Conservation (phyloP, 1,284 basidiomycete species). For the Phlebopus sp. region DNA sequence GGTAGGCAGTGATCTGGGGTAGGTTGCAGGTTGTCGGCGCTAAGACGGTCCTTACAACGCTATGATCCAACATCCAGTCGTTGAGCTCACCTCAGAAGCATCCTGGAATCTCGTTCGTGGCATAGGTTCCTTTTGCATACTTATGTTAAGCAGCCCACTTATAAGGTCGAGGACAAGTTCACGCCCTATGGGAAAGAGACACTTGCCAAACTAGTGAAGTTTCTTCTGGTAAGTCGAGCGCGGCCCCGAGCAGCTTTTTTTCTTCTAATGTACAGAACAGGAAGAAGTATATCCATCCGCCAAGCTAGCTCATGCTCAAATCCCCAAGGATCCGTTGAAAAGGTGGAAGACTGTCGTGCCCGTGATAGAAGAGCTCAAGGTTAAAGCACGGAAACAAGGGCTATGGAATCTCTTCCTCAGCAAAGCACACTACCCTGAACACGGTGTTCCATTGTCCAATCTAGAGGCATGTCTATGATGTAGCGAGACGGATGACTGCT, state of each 20-base stretch:
- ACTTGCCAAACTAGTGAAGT: slow-evolving; percentile 79
- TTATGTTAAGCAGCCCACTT: slow-evolving; percentile 5
- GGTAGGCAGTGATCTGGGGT: slow-evolving; percentile 1
- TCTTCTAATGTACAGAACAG: slow-evolving; percentile 40
- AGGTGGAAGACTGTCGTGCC: slow-evolving; percentile 88
- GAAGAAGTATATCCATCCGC: slow-evolving; percentile 85
- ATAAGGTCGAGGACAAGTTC: slow-evolving; percentile 87
- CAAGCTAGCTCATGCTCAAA: slow-evolving; percentile 77
- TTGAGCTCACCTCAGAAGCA: slow-evolving; percentile 71
- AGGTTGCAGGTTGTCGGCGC: neutral
- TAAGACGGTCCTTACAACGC: neutral
- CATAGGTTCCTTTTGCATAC: neutral
- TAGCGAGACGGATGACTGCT: neutral
- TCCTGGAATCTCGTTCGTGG: slow-evolving; percentile 76
- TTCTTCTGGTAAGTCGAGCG: slow-evolving; percentile 69
- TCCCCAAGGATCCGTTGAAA: slow-evolving; percentile 71
- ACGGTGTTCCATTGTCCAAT: slow-evolving; percentile 88
- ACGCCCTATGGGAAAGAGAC: slow-evolving; percentile 85
- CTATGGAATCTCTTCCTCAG: slow-evolving; percentile 98
- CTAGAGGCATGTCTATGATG: slow-evolving; percentile 64
- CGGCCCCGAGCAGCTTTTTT: neutral
- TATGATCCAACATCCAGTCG: slow-evolving; percentile 55
- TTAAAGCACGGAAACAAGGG: slow-evolving; percentile 82
- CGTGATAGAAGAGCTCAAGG: slow-evolving; percentile 83
- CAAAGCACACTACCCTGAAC: slow-evolving; percentile 87